Base-by-base conservation (phyloP, 1,284 basidiomycete species). In the Vanrija pseudolonga region DNA sequence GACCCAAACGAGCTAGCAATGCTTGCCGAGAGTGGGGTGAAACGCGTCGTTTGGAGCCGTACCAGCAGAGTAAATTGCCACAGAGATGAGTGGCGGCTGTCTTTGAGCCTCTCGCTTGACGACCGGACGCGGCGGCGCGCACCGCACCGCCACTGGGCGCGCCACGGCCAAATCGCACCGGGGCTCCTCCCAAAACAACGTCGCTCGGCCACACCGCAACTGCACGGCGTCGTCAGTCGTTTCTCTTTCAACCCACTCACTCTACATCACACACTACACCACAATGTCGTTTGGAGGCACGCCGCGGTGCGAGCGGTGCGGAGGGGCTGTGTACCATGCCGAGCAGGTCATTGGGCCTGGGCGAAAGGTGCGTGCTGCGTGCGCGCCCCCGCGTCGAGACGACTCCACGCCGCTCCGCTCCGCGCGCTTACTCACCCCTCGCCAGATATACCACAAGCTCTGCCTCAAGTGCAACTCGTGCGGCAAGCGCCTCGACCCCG, bases 371-470 rank as follows among this genome's bases (percentile, higher is more conserved):
- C 42, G 71, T 66, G 7, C 15, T 18, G 7, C 24, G 24, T 26
- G 4, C 24, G 24, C 24, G 4, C 22, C 24, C 18, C n/a, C 4
- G 28, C 23, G n/a, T n/a, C n/a, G n/a, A n/a, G n/a, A n/a, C 19
- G 24, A 26, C 8, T 3, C n/a, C 18, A 9, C 12, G 6, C 6
- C 26, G 8, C 44, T 9, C n/a, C 39, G 46, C 37, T 4, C 26
- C 26, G 26, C 26, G 5, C 24, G 24, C 24, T 8, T 7, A 11
- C 26, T 44, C 15, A 46, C 18, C 9, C n/a, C 6, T 12, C 32
- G 5, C n/a, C 58, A 76, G 74, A 69, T 75, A 42, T 79, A 77
- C 47, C 78, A 79, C 63, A 78, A 78, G 56, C 55, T 67, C 1
- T 79, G 78, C 50, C 59, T 79, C 43, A 75, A 76, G 50, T 79